Percentiles rank a stretch among this genome's conserved stretches.
These are phyloP conservation scores for Colletotrichum coccodes DNA, from an alignment of 2,329 filamentous ascomycete genomes.

Conservation along the genomic window DNA sequence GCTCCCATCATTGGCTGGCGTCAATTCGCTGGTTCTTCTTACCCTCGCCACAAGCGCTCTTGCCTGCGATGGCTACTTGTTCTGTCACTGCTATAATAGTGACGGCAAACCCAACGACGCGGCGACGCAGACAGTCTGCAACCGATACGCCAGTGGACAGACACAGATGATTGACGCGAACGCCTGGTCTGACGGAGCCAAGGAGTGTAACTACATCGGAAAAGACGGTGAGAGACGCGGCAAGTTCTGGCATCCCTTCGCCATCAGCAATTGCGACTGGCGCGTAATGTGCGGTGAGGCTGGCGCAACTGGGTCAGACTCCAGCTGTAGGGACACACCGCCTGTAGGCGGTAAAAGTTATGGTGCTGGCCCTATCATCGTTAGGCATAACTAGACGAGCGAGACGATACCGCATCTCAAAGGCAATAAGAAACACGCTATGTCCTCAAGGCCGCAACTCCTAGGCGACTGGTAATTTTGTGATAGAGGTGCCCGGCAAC, in stretches of 20 bases:
- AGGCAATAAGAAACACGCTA: too few species aligned
- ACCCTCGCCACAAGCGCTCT: background rate
- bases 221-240: background rate
- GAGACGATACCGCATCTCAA: too few species aligned
- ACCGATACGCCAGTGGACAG: background rate
- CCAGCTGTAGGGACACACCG: background rate
- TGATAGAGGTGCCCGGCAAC: too few species aligned
- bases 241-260: background rate
- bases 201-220: background rate
- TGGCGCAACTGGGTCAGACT: background rate
- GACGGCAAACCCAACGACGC: background rate
- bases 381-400: background rate
- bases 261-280: slow-evolving; percentile 4
- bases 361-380: too few species aligned
- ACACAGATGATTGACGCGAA: background rate
- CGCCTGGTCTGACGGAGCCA: slow-evolving; percentile 1
- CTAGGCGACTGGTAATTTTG: too few species aligned
- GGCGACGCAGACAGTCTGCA: slow-evolving; percentile 3
- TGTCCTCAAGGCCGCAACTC: too few species aligned
- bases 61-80: background rate
- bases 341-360: too few species aligned
- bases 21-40: background rate
- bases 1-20: background rate
- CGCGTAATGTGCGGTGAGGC: background rate
- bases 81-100: background rate